phyloP scores from a whole-genome alignment of 2,329 filamentous ascomycete genomes.

The Aspergillus melleus region DNA sequence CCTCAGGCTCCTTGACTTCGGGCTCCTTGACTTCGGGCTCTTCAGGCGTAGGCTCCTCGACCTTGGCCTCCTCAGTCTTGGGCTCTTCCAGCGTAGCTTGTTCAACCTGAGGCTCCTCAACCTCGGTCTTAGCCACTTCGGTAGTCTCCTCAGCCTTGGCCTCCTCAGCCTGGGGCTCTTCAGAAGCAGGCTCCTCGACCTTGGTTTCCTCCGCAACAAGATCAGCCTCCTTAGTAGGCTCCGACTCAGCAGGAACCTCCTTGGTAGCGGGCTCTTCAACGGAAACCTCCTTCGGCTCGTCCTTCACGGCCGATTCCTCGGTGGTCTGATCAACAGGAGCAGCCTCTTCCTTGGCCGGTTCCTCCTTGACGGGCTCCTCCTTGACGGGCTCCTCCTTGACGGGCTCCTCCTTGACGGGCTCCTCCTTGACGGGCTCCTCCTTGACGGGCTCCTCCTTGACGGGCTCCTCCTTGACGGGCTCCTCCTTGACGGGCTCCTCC shows the following conservation, averaged over 20 bases:
- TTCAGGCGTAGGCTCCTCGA: not conserved
- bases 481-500: conserved; percentile 7
- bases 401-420: too few relatives aligned
- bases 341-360: not conserved
- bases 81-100: not conserved
- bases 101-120: not conserved
- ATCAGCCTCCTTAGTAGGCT: conserved; percentile 2
- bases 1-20: not conserved
- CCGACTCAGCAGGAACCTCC: conserved; percentile 4
- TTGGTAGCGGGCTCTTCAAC: conserved; percentile 8
- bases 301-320: conserved; percentile 1
- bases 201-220: conserved; percentile 11
- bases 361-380: not conserved
- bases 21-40: not conserved
- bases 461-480: not conserved
- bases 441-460: not conserved
- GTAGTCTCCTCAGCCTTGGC: too few relatives aligned
- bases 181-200: not conserved
- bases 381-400: too few relatives aligned
- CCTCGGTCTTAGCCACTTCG: not conserved
- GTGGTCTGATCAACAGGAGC: conserved; percentile 1
- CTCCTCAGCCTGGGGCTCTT: not conserved
- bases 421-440: not conserved
- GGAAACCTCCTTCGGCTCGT: not conserved
- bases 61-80: not conserved